Evolutionary conservation across 2,329 filamentous ascomycete genomes (phyloP), one percentile per base, ranked within the genome.

Genomic region (Trichoderma atroviride): DNA sequence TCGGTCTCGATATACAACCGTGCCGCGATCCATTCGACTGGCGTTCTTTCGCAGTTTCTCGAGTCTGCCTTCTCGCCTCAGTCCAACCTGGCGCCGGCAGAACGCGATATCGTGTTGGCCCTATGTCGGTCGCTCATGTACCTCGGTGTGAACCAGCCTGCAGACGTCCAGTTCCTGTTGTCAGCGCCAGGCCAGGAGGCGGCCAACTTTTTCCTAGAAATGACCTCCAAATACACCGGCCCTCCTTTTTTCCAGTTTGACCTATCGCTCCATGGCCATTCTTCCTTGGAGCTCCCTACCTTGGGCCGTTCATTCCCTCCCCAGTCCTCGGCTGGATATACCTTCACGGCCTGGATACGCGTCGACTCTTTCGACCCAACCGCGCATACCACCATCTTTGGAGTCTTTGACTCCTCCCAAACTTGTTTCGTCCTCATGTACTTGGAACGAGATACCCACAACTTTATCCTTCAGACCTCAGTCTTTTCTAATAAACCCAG

Each of bases 391-490:
- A 99, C 96, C 0, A 87, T 99, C 16, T 99, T 99, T 78, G 96
- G 96, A 31, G 93, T 96, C 10, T 98, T 96, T 79, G 96, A 99
- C 80, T 86, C 91, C 4, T 93, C 89, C 5, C 95, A 98, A 79
- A 93, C 92, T 5, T 99, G 96, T 79, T 99, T 99, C 76, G 82
- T 99, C 43, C 88, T 99, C 74, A 90, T 94, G 70, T 99, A 99
- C 76, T 85, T 99, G 50, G 96, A 99, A 78, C 94, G 91, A 76
- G 94, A 97, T 78, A 97, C 93, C 2, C 92, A 88, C 71, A 96
- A 97, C 80, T 92, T 99, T 73, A 99, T 99, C 73, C 83, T 99
- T 6, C 96, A 99, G 81, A 98, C 96, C 9, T 97, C 96, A 22
- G 92, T 98, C 71, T 92, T 89, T 64, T 94, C 94, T 10, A 86